Conservation (phyloP, 202 grass and related monocot species). For the Brachypodium distachyon region DNA sequence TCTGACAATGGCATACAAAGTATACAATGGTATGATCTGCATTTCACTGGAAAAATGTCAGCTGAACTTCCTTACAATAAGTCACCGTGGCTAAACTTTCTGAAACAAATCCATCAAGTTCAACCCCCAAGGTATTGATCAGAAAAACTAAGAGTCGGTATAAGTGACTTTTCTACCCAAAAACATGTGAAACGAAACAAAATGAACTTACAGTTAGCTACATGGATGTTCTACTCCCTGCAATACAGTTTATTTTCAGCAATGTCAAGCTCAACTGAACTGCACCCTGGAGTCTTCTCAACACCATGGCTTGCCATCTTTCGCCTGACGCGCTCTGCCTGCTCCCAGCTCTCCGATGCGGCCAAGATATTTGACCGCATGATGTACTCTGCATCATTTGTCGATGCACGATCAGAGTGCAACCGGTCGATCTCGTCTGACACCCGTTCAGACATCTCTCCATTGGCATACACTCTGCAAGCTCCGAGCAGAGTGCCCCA, state of each 20-base stretch:
- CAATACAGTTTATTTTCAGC: neutral
- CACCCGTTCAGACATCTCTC: slow-evolving; percentile 31
- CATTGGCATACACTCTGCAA: slow-evolving; percentile 35
- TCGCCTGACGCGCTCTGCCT: slow-evolving; percentile 45
- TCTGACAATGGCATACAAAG: neutral
- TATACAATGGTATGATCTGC: neutral
- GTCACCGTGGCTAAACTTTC: neutral
- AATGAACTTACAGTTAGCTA: neutral
- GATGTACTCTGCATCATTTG: slow-evolving; percentile 51
- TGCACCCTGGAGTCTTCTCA: slow-evolving; percentile 55
- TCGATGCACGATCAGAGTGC: slow-evolving; percentile 2
- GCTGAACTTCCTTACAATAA: neutral
- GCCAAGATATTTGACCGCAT: slow-evolving; percentile 53
- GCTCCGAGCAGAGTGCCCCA: slow-evolving; percentile 61
- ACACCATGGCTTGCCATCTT: slow-evolving; percentile 38
- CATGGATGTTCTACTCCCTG: neutral
- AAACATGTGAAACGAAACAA: neutral
- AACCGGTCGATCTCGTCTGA: slow-evolving; percentile 18
- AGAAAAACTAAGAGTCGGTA: neutral
- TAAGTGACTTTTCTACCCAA: neutral
- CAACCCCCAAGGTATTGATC: neutral
- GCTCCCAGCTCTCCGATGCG: slow-evolving; percentile 47
- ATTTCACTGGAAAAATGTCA: neutral
- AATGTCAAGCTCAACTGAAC: slow-evolving; percentile 44
- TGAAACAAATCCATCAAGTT: neutral